phyloP scores from a whole-genome alignment of 2,329 filamentous ascomycete genomes.

The Pyricularia pennisetigena region DNA sequence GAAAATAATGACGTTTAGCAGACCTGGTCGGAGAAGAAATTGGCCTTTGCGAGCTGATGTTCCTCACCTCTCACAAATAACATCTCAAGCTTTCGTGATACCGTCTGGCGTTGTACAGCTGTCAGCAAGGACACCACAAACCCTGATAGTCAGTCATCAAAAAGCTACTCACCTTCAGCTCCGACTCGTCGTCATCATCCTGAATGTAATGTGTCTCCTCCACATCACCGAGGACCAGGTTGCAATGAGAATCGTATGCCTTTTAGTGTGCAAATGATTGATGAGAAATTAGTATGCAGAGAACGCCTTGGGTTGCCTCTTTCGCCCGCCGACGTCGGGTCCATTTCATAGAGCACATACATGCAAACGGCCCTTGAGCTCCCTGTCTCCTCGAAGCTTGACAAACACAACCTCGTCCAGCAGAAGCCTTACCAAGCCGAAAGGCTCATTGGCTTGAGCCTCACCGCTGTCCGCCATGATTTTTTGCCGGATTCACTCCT shows the following conservation, averaged over 20 bases:
- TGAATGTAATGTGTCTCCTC: conserved; percentile 95
- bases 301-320: not conserved
- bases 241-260: conserved; percentile 99
- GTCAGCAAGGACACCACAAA: conserved; percentile 4
- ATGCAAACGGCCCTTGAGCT: conserved; percentile 90
- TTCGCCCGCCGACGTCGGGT: not conserved
- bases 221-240: conserved; percentile 89
- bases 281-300: not conserved
- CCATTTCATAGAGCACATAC: conserved; percentile 45
- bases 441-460: conserved; percentile 50
- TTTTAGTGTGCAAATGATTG: not conserved
- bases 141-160: not conserved
- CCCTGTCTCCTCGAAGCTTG: conserved; percentile 89
- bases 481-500: not conserved
- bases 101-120: conserved; percentile 48
- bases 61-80: conserved; percentile 87
- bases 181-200: conserved; percentile 74
- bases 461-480: conserved; percentile 78
- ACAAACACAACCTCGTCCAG: conserved; percentile 96
- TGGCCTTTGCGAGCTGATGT: not conserved
- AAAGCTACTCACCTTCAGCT: conserved; percentile 51
- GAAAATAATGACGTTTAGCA: not conserved
- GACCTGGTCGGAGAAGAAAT: not conserved
- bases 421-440: conserved; percentile 89
- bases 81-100: conserved; percentile 98